phyloP scores from a whole-genome alignment of 2,329 filamentous ascomycete species.

The Colletotrichum limetticola region DNA sequence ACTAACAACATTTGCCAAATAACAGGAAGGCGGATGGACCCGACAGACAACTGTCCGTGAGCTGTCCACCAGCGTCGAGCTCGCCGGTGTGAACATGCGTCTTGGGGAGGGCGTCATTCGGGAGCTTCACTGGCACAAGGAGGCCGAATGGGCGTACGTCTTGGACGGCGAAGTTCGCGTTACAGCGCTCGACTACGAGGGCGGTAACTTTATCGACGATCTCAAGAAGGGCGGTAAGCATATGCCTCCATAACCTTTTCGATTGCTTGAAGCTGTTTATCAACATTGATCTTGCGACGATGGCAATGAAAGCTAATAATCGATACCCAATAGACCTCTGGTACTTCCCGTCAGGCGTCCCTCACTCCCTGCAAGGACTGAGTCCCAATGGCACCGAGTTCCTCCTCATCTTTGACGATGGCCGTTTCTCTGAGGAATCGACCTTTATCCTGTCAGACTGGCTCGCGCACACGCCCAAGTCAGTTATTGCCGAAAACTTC shows the following conservation, averaged over 20 bases:
- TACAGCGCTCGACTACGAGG: conserved; percentile 79
- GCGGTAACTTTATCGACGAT: conserved; percentile 82
- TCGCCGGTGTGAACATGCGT: conserved; percentile 83
- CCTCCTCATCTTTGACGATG: conserved; percentile 59
- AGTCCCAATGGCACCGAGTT: conserved; percentile 45
- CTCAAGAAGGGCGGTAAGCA: conserved; percentile 67
- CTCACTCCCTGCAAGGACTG: conserved; percentile 72
- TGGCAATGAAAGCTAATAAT: not conserved
- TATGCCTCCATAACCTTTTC: too few relatives aligned
- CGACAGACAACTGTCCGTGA: conserved; percentile 77
- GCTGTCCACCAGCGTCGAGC: conserved; percentile 72
- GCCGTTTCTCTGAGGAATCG: conserved; percentile 67
- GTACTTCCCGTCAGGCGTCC: conserved; percentile 84
- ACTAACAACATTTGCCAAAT: not conserved
- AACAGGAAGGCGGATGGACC: conserved; percentile 79
- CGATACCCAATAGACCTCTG: conserved; percentile 66
- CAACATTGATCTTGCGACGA: not conserved
- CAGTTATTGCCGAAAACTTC: conserved; percentile 80
- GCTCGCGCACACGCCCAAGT: conserved; percentile 78
- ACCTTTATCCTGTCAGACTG: conserved; percentile 81
- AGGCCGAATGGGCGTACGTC: conserved; percentile 83
- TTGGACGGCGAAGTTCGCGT: conserved; percentile 77
- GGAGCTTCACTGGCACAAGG: conserved; percentile 84
- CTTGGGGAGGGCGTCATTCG: conserved; percentile 78
- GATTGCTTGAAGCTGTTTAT: not conserved